These are phyloP conservation scores for Psidium friedrichsthalianum DNA, from an alignment of 345 rosid species.

Conservation along the genomic window DNA sequence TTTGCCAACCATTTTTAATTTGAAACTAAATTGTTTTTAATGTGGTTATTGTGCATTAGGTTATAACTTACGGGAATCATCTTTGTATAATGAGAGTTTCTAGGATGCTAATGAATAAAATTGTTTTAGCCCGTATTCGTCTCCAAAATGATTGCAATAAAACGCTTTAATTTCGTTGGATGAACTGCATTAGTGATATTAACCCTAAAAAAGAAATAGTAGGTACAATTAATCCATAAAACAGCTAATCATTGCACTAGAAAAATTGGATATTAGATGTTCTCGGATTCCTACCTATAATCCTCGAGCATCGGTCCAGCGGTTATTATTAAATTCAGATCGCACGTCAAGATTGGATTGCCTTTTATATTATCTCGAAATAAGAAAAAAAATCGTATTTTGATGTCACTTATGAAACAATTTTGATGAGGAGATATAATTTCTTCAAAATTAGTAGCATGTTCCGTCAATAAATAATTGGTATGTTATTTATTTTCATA, in stretches of 20 bases:
- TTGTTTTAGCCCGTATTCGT: not conserved
- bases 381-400: not conserved
- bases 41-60: not conserved
- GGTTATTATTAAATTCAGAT: not conserved
- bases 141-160: not conserved
- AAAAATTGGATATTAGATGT: too few relatives aligned
- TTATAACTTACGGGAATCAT: too few relatives aligned
- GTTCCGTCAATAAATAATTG: not conserved
- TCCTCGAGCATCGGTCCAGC: not conserved
- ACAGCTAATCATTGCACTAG: too few relatives aligned
- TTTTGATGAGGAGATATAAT: fast-evolving
- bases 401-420: not conserved
- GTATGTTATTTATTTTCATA: not conserved
- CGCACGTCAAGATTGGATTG: fast-evolving
- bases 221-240: too few relatives aligned
- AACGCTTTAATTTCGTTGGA: too few relatives aligned
- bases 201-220: too few relatives aligned
- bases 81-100: not conserved
- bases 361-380: not conserved
- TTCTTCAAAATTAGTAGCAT: not conserved
- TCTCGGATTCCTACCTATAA: not conserved
- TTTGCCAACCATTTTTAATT: not conserved
- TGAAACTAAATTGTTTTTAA: not conserved
- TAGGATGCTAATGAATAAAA: not conserved
- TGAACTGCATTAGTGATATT: too few relatives aligned